These are phyloP conservation scores for Penicillium crustosum DNA, from an alignment of 2,329 filamentous ascomycete species.

Conservation along the genomic window DNA sequence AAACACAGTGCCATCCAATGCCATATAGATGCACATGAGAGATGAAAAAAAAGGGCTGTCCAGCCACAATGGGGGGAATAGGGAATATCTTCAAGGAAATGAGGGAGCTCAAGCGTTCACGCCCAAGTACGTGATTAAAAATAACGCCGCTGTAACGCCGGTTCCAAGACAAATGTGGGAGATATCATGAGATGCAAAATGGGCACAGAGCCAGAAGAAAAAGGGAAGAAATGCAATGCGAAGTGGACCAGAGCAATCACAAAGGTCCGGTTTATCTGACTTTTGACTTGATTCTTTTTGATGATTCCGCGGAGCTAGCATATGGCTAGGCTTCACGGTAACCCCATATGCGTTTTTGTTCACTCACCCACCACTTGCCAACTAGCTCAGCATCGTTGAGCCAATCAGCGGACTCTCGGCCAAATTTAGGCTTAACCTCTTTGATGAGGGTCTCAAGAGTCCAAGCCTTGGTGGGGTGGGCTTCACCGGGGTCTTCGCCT, in stretches of 20 bases:
- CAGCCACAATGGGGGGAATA: not conserved
- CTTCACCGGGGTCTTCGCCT: conserved; percentile 36
- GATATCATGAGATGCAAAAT: conserved; percentile 9
- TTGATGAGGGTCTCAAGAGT: conserved; percentile 26
- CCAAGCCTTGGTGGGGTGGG: conserved; percentile 32
- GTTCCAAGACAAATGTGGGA: not conserved
- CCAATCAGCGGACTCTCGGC: conserved; percentile 36
- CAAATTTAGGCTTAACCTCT: conserved; percentile 28
- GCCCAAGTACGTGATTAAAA: not conserved
- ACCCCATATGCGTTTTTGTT: conserved; percentile 33
- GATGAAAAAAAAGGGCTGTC: not conserved
- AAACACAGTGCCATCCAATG: not conserved
- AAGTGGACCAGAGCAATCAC: not conserved
- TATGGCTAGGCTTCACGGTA: conserved; percentile 22
- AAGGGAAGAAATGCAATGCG: not conserved
- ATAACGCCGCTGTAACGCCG: conserved; percentile 4
- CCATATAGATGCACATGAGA: not conserved
- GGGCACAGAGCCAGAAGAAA: conserved; percentile 4
- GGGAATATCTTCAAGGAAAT: not conserved
- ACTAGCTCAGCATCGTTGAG: conserved; percentile 38
- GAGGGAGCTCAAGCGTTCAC: not conserved
- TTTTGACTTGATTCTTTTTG: not conserved
- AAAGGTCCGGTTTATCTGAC: not conserved
- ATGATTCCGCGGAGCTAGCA: not conserved
- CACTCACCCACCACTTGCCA: conserved; percentile 39